phyloP scores from a whole-genome alignment of 1,284 basidiomycete genomes.

The Sanghuangporus sanghuang region DNA sequence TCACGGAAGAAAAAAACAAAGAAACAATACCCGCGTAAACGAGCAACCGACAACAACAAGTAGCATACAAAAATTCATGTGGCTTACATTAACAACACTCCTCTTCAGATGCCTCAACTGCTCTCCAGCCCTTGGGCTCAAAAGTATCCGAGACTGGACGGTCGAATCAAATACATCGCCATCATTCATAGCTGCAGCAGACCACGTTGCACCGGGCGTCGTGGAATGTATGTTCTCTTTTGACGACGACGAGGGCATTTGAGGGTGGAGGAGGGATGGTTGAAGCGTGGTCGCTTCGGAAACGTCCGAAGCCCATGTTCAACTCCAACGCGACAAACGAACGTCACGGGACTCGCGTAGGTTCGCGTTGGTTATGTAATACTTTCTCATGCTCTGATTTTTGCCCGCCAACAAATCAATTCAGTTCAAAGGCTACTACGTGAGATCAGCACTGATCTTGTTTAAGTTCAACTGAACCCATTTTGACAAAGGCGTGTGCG shows the following conservation, averaged over 20 bases:
- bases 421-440: no score
- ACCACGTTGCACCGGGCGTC: background rate
- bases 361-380: background rate
- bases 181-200: background rate
- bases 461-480: no score
- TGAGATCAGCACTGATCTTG: no score
- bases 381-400: background rate
- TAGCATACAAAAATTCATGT: background rate
- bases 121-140: constrained; percentile 14
- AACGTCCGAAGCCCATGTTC: background rate
- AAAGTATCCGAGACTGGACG: background rate
- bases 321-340: constrained; percentile 1
- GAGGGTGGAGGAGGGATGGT: background rate
- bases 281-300: background rate
- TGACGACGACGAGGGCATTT: constrained; percentile 11
- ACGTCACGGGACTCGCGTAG: background rate
- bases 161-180: constrained; percentile 6
- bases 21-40: background rate
- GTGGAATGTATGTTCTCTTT: constrained; percentile 9
- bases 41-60: background rate
- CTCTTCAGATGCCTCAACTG: constrained; percentile 5
- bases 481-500: no score
- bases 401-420: no score
- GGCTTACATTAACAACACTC: background rate
- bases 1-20: background rate